Evolutionary conservation across 345 rosid genomes (phyloP), one percentile per base, ranked within the genome.

Genomic region (Hibiscus tridactylites): DNA sequence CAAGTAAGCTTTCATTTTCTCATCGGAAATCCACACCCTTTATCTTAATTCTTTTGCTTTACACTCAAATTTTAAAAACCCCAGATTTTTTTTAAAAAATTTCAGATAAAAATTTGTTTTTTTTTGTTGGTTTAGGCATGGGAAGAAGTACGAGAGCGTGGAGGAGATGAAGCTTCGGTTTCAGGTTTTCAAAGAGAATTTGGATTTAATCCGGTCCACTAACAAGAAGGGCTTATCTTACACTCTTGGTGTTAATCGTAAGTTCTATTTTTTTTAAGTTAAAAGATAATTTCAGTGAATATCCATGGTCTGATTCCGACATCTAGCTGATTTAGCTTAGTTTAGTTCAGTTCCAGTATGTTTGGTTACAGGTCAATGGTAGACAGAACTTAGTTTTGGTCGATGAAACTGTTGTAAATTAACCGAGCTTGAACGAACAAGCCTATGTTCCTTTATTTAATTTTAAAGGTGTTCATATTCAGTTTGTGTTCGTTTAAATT

Each of bases 81-180:
- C 2, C 6, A 7, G 9, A 21, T n/a, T n/a, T n/a, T n/a, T n/a
- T n/a, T n/a, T n/a, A 3, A 57, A 29, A 50, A 26, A 16, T 6
- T 21, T 7, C 12, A 56, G 7, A 57, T 58, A 10, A 12, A 16
- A 29, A 5, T 2, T 44, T 24, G 35, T 13, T 3, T 24, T 11
- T 57, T 21, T 21, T 35, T 17, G 12, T 44, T 60, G 10, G 42
- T 61, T 37, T 65, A 94, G 97, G 81, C 77, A 89, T 70, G 97
- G 88, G 62, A 95, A 86, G 85, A 82, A 26, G 67, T 95, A 90
- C 74, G 82, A 87, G 80, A 86, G 73, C 16, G 83, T 70, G 66
- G 90, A 87, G 79, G 99, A 95, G 81, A 84, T 88, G 56, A 88
- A 83, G 81, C 85, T 83, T 21, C 77, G 97, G 65, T 95, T 90